Evolutionary conservation across 2,329 filamentous ascomycete genomes (phyloP).

Genomic region (Metarhizium album): DNA sequence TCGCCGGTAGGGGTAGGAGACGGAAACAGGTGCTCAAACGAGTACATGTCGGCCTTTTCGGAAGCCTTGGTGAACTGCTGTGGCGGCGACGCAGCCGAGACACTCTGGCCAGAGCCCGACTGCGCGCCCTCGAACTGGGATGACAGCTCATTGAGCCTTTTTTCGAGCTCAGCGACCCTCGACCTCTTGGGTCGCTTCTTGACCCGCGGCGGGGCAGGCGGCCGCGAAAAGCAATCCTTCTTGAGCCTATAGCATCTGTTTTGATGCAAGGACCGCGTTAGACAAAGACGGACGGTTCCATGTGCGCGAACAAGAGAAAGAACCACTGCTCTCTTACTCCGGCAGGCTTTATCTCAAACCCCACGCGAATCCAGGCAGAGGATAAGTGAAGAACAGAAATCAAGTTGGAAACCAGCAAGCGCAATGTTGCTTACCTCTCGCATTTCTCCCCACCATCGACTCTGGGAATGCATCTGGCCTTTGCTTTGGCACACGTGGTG

Average conservation of each 20-base stretch:
- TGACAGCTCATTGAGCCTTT: constrained; percentile 37
- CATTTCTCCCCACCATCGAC: constrained; percentile 30
- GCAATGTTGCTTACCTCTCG: constrained; percentile 30
- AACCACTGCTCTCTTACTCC: too few relatives aligned
- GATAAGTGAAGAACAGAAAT: neutral
- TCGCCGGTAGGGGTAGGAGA: constrained; percentile 12
- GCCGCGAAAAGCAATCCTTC: constrained; percentile 36
- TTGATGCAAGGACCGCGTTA: neutral
- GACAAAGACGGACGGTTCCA: neutral
- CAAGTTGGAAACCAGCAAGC: neutral
- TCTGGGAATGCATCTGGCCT: constrained; percentile 37
- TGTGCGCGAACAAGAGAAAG: neutral
- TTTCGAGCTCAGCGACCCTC: constrained; percentile 39
- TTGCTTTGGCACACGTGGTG: constrained; percentile 40
- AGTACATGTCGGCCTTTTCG: constrained; percentile 14
- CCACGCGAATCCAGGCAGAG: neutral
- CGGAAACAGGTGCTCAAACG: constrained; percentile 27
- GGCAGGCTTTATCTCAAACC: too few relatives aligned
- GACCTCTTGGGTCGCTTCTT: constrained; percentile 37
- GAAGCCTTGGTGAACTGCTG: constrained; percentile 3
- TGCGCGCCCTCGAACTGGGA: constrained; percentile 27
- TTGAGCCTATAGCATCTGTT: constrained; percentile 35
- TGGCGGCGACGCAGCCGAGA: constrained; percentile 6
- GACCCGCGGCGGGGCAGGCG: constrained; percentile 34
- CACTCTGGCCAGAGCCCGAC: constrained; percentile 9